Percentiles rank a stretch among this genome's conserved stretches.
phyloP scores from a whole-genome alignment of 2,329 filamentous ascomycete species.

The Sporothrix brasiliensis region DNA sequence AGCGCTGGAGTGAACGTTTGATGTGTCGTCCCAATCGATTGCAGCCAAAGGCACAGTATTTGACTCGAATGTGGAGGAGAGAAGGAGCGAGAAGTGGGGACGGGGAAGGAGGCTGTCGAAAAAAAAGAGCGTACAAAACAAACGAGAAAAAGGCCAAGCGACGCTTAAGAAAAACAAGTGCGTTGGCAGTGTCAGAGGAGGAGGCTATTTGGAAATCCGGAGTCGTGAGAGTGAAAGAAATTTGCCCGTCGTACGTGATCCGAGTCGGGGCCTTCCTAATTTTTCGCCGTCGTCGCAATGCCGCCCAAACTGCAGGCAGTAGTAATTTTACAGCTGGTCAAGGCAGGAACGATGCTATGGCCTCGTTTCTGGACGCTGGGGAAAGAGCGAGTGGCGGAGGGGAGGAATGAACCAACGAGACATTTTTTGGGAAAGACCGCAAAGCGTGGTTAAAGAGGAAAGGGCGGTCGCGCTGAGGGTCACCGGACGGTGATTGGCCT shows the following conservation, averaged over 20 bases:
- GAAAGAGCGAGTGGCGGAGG: slow-evolving; percentile 2
- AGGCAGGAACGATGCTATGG: neutral
- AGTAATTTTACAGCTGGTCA: neutral
- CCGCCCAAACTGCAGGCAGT: neutral
- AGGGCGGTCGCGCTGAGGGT: slow-evolving; percentile 26
- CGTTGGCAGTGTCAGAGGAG: slow-evolving; percentile 15
- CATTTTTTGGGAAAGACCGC: slow-evolving; percentile 13
- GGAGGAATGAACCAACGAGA: neutral
- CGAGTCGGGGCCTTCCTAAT: neutral
- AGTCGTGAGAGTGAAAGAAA: slow-evolving; percentile 15
- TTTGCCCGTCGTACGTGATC: slow-evolving; percentile 25
- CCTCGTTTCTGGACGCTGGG: neutral
- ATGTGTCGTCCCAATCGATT: slow-evolving; percentile 18
- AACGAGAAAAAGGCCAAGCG: neutral
- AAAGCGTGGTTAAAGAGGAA: neutral
- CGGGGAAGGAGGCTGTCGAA: slow-evolving; percentile 21
- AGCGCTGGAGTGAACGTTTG: slow-evolving; percentile 9
- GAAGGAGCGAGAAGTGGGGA: slow-evolving; percentile 22
- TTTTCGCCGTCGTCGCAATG: slow-evolving; percentile 28
- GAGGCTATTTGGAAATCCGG: slow-evolving; percentile 16
- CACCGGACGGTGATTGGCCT: slow-evolving; percentile 20
- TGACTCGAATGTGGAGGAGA: slow-evolving; percentile 27
- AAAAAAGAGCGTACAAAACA: neutral
- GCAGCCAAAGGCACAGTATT: slow-evolving; percentile 9
- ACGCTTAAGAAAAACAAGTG: neutral